Conservation (phyloP, 768 basidiomycete genomes). For the Scleroderma bovista region DNA sequence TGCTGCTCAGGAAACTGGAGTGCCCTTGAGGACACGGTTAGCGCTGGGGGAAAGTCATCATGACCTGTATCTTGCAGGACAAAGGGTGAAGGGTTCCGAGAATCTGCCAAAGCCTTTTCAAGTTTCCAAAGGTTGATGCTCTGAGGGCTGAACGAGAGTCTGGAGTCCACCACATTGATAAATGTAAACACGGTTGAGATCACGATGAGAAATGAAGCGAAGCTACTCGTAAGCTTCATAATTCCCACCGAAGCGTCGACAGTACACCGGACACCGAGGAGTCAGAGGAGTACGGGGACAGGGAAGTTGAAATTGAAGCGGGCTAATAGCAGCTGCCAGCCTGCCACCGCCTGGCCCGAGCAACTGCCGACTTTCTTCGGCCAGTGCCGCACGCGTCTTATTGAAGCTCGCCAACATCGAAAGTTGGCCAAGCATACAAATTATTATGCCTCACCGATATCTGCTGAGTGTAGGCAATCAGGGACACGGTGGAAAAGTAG, state of each 20-base stretch:
- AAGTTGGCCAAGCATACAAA: no score
- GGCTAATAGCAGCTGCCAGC: no score
- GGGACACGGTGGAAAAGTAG: no score
- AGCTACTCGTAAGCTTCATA: slow-evolving; percentile 14
- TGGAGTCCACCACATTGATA: slow-evolving; percentile 4
- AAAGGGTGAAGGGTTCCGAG: slow-evolving; percentile 12
- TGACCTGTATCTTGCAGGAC: slow-evolving; percentile 16
- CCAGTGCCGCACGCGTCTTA: no score
- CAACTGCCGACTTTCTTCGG: no score
- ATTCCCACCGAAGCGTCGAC: neutral
- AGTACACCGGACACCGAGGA: no score
- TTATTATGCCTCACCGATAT: no score
- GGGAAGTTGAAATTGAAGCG: no score
- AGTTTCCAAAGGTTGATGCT: slow-evolving; percentile 64
- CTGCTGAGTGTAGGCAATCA: no score
- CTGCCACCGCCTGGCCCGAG: no score
- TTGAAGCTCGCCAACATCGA: no score
- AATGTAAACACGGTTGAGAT: slow-evolving; percentile 4
- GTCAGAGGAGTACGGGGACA: no score
- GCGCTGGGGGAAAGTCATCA: slow-evolving; percentile 6
- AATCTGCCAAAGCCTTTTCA: slow-evolving; percentile 13
- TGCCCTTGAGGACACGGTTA: slow-evolving; percentile 2
- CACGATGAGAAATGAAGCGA: slow-evolving; percentile 10
- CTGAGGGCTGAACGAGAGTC: slow-evolving; percentile 42
- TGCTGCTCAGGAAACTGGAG: slow-evolving; percentile 51